phyloP scores from a whole-genome alignment of 208 protist genomes.

The Trypanosoma avium region DNA sequence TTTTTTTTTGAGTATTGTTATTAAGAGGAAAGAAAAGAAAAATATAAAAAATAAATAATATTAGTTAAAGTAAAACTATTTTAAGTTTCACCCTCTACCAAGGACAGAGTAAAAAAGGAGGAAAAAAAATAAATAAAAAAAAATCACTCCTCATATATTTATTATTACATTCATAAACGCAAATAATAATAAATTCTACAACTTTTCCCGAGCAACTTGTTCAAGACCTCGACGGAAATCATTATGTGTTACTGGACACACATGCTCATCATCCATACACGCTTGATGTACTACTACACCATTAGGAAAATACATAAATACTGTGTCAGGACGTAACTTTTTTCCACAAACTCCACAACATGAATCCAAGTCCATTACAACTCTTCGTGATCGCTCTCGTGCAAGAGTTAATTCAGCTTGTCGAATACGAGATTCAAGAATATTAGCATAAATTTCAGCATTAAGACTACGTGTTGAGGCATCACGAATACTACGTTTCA shows the following conservation, averaged over 20 bases:
- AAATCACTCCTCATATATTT: too few relatives aligned
- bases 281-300: slow-evolving; percentile 62
- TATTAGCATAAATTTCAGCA: slow-evolving; percentile 34
- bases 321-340: slow-evolving; percentile 47
- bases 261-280: slow-evolving; percentile 50
- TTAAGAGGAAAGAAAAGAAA: background rate
- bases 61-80: too few relatives aligned
- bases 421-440: slow-evolving; percentile 31
- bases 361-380: slow-evolving; percentile 29
- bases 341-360: slow-evolving; percentile 67
- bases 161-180: too few relatives aligned
- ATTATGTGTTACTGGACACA: slow-evolving; percentile 40
- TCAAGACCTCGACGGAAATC: slow-evolving; percentile 30
- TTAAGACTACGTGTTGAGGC: slow-evolving; percentile 29
- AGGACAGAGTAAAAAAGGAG: too few relatives aligned
- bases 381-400: slow-evolving; percentile 28
- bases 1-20: background rate
- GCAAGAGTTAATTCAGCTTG: slow-evolving; percentile 25
- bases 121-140: too few relatives aligned
- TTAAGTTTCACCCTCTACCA: too few relatives aligned
- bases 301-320: slow-evolving; percentile 67
- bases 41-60: too few relatives aligned
- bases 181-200: too few relatives aligned
- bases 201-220: background rate
- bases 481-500: slow-evolving; percentile 47